Evolutionary conservation across 495 filamentous ascomycete genomes (phyloP), one percentile per base, ranked within the genome.

Genomic region (Copromyces sp.): DNA sequence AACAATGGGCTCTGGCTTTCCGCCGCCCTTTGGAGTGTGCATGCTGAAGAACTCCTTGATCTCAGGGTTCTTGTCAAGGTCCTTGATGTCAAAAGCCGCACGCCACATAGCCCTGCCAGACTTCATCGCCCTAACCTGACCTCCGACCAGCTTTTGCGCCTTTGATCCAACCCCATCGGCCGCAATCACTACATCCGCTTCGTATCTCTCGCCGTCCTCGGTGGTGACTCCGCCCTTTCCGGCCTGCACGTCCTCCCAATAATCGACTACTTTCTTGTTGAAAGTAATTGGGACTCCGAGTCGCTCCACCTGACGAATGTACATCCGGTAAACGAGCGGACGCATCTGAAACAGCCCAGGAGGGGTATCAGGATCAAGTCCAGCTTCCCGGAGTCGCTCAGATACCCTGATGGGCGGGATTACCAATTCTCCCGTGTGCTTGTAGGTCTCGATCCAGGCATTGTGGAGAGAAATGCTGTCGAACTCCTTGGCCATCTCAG

Each of bases 161-260:
- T 84, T 85, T 42, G 84, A 84, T 12, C 85, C 84, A 7, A 89
- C 81, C 16, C 88, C 89, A 79, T 90, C 89, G 3, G 89, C 88
- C 3, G 88, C 88, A 69, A 90, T 84, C 5, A 90, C 81, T 1
- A 90, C 70, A 76, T 90, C 87, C 6, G 86, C 87, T 53, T 85
- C 81, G 75, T 82, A 86, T 1, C 40, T 77, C 53, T 84, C 81
- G 12, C 86, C 88, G 44, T 87, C 80, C 32, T 86, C 82, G 0
- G 86, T 83, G 0, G 83, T 76, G 39, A 86, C 84, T 12, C 85
- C 82, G 0, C 80, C 86, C 61, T 81, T 84, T 14, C 79, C 74
- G 4, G 69, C 73, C 0, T 77, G 69, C 29, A 83, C 77, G 71
- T 88, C 82, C 78, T 89, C 87, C 59, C 71, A 83, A 71, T 88